A percentile compares a stretch with the other conserved stretches of the same genome.
These are phyloP conservation scores for Dictyostelium intermedium DNA, from an alignment of 78 protist species.

Conservation along the genomic window DNA sequence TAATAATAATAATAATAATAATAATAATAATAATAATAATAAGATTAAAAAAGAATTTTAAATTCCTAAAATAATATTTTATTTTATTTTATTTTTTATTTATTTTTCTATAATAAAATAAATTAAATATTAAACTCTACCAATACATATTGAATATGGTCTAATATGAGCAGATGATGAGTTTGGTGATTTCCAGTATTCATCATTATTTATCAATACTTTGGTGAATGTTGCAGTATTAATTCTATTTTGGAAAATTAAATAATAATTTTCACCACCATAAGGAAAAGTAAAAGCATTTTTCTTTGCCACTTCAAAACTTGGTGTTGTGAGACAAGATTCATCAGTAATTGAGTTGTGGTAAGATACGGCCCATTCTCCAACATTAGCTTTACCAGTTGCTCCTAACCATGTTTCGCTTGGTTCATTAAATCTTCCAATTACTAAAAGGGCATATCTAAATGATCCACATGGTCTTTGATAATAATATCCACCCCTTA, in stretches of 20 bases:
- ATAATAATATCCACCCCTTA: not conserved
- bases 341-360: not conserved
- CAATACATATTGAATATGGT: slow-evolving; percentile 10
- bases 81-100: not conserved
- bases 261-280: not conserved
- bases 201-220: not conserved
- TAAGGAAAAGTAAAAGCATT: not conserved
- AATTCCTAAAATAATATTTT: not conserved
- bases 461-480: slow-evolving; percentile 2
- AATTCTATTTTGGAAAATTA: not conserved
- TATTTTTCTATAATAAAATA: not conserved
- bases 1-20: no score
- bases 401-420: not conserved
- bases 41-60: no score
- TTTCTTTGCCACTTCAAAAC: not conserved
- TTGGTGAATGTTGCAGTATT: not conserved
- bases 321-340: not conserved
- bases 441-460: not conserved
- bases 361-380: not conserved
- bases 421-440: not conserved
- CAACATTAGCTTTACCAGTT: not conserved
- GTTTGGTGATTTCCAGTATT: not conserved
- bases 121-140: not conserved
- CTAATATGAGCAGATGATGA: not conserved
- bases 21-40: no score